Evolutionary conservation across 441 rosid species (phyloP), one percentile per base, ranked within the genome.

Genomic region (Arabidopsis lyrata): DNA sequence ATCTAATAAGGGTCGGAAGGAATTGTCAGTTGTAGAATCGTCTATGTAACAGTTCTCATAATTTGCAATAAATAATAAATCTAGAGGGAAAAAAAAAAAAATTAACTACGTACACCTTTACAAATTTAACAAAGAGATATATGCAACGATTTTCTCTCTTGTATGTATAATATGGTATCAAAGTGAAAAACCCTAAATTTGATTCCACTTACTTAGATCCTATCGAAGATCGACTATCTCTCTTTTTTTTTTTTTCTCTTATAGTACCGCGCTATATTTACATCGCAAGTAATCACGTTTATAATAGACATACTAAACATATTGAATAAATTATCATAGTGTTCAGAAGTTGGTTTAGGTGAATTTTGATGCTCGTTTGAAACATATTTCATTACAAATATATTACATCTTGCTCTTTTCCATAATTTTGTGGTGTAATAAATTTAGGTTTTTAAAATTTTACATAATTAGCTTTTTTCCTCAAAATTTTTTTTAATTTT

Each of bases 101-200:
- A 29, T 31, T 53, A 29, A 53, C 55, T 53, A 29, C 36, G 34
- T 24, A 5, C 56, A n/a, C 6, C 15, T 41, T 57, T 31, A 68
- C 10, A 18, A 68, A 7, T 31, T 13, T 5, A 56, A 45, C 10
- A 68, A 32, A 45, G 35, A 44, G 5, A 68, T 68, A 56, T 55
- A 31, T 11, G 39, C 27, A 54, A 16, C 5, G 3, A 39, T 29
- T 39, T 55, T 54, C 5, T 67, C 31, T 35, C 62, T 39, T 14
- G 8, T 41, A 5, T 41, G 8, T 41, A 5, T 41, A 13, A 54
- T 54, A 54, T 54, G 42, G 14, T 32, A 15, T 41, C 31, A 11
- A 68, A 68, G 18, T 27, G 39, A 36, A 49, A 20, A 62, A 29
- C 44, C 6, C 38, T 44, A 10, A 44, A 27, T 12, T 6, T 0